Base-by-base conservation (phyloP, 2,329 filamentous ascomycete genomes). In the Penicillium concentricum region DNA sequence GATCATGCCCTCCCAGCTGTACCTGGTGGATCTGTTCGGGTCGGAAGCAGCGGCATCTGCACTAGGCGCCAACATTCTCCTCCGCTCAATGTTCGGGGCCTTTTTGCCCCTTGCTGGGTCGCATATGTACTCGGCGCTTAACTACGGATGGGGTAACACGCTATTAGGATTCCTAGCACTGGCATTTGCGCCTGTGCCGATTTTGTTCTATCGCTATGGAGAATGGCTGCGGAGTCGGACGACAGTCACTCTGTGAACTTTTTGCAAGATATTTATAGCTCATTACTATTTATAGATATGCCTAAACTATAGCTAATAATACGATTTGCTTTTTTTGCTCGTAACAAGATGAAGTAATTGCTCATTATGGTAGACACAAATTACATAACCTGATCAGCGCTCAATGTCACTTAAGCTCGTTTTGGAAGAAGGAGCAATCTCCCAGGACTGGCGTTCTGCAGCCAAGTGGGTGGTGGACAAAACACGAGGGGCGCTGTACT, bases 131-230 rank as follows among this genome's bases (percentile, higher is more conserved):
- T 12, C 30, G 35, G 10, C 41, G 12, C 34, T 53, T 16, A 24
- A 24, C 18, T 38, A 26, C 22, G 60, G 58, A n/a, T 61, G 59
- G 59, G 54, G 61, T 7, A 59, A 61, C 28, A 54, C 54, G 26
- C 41, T 61, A 34, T 20, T 61, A 3, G 56, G 53, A n/a, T 61
- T 58, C 20, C 16, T 58, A 5, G 52, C 55, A 22, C 26, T 61
- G 30, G 58, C 57, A 16, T 59, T 58, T 34, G 41, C 59, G 10
- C 55, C 56, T 0, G 32, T 58, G 5, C 55, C 59, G 2, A 51
- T 61, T 16, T 8, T 56, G 3, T 53, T 56, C 41, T 44, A 22
- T 5, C 37, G 26, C 1, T 45, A 50, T 26, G 45, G 57, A 16
- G 26, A 41, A 26, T 41, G 22, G 37, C 47, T 41, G 8, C 37